phyloP scores from a whole-genome alignment of 352 stramenopile genomes.

The Paralagenidium karlingii region DNA sequence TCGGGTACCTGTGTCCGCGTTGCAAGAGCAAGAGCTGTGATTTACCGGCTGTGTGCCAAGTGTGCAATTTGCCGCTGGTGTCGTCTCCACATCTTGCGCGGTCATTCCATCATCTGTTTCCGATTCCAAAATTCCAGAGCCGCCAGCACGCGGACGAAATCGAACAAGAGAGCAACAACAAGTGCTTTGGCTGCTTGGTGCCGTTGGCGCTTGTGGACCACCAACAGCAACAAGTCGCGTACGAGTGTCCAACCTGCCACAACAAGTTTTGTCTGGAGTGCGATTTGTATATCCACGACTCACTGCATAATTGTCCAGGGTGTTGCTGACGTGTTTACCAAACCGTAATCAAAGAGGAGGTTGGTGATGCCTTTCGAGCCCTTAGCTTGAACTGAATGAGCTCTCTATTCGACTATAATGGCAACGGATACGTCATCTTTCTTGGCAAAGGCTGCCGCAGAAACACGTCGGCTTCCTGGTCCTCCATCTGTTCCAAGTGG shows the following conservation, averaged over 20 bases:
- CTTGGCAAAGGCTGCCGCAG: no score
- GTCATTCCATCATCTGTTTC: conserved; percentile 98
- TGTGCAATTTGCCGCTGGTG: conserved; percentile 95
- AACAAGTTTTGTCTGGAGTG: conserved; percentile 94
- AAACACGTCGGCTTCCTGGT: conserved; percentile 21
- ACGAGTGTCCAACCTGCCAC: conserved; percentile 83
- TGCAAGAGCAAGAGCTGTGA: conserved; percentile 92
- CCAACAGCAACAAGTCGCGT: conserved; percentile 39
- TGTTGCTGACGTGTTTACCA: conserved; percentile 45
- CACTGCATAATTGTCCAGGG: conserved; percentile 96
- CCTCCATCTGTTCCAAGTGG: conserved; percentile 6
- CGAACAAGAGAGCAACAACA: conserved; percentile 15
- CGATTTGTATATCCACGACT: conserved; percentile 97
- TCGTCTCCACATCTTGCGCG: conserved; percentile 94
- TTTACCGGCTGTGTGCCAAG: conserved; percentile 91
- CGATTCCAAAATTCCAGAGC: conserved; percentile 89
- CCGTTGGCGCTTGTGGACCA: conserved; percentile 11
- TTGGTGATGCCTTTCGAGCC: no score
- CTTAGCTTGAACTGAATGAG: no score
- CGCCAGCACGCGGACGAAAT: conserved; percentile 10
- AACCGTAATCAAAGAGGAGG: no score
- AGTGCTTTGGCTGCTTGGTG: conserved; percentile 75
- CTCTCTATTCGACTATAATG: no score
- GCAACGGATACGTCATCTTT: no score
- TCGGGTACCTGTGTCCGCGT: conserved; percentile 89